Percentiles rank a stretch among this genome's conserved stretches.
Evolutionary conservation across 345 rosid genomes (phyloP).

Genomic region (Hibiscus tridactylites): DNA sequence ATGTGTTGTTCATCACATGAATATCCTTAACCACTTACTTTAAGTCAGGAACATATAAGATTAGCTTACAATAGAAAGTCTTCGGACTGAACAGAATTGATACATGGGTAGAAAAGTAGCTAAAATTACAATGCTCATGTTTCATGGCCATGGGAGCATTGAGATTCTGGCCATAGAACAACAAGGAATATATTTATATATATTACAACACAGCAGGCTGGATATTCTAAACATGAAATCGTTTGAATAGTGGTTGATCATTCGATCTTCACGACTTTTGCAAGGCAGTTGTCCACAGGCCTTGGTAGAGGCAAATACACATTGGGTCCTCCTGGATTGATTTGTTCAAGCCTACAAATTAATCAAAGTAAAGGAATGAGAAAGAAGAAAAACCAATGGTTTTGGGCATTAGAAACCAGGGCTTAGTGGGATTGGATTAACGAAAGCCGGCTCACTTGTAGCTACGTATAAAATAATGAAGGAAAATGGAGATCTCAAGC

Average conservation of each 20-base stretch:
- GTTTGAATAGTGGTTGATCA: not conserved
- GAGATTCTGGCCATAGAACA: not conserved
- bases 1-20: no score
- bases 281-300: constrained; percentile 2
- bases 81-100: not conserved
- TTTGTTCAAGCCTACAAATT: constrained; percentile 13
- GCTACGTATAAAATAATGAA: constrained; percentile 41
- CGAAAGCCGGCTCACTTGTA: constrained; percentile 22
- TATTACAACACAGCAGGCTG: not conserved
- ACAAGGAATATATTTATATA: not conserved
- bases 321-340: not conserved
- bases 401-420: not conserved
- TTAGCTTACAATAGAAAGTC: not conserved
- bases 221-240: not conserved
- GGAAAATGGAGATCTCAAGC: constrained; percentile 40
- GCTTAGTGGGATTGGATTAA: not conserved
- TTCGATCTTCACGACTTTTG: not conserved
- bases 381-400: not conserved
- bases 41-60: not conserved
- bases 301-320: constrained; percentile 1
- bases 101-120: not conserved
- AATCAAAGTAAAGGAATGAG: not conserved
- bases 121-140: not conserved
- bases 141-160: not conserved
- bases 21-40: not conserved